These are phyloP conservation scores for Meyerozyma sp. DNA, from an alignment of 1,139 yeast genomes.

Conservation along the genomic window DNA sequence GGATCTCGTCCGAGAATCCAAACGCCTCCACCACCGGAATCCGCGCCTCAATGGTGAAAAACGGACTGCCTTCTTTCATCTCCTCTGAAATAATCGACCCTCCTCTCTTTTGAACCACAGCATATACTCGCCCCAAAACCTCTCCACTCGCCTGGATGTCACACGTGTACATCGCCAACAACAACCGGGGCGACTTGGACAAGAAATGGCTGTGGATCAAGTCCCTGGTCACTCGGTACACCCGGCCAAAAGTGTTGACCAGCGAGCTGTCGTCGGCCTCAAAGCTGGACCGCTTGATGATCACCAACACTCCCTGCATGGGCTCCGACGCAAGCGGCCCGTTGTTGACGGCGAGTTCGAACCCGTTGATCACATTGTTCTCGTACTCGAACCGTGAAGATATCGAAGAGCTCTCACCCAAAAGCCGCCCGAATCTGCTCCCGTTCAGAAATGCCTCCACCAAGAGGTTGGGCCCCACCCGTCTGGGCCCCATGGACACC, in stretches of 20 bases:
- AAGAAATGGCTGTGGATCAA: slow-evolving; percentile 64
- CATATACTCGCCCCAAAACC: slow-evolving; percentile 91
- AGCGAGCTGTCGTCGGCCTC: slow-evolving; percentile 20
- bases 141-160: slow-evolving; percentile 95
- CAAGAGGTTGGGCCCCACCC: slow-evolving; percentile 72
- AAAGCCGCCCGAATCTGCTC: slow-evolving; percentile 25
- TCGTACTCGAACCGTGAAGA: slow-evolving; percentile 44
- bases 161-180: slow-evolving; percentile 90
- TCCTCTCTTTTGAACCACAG: slow-evolving; percentile 83
- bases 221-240: slow-evolving; percentile 71
- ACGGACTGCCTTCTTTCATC: slow-evolving; percentile 97
- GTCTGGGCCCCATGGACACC: slow-evolving; percentile 72
- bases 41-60: slow-evolving; percentile 79
- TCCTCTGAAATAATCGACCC: slow-evolving; percentile 88
- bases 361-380: slow-evolving; percentile 72
- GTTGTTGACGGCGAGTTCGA: slow-evolving; percentile 72
- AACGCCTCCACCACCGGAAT: slow-evolving; percentile 95
- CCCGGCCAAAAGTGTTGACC: slow-evolving; percentile 55
- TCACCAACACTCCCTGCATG: slow-evolving; percentile 70
- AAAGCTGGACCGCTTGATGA: slow-evolving; percentile 25
- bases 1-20: slow-evolving; percentile 92
- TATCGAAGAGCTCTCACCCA: slow-evolving; percentile 10
- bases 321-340: slow-evolving; percentile 93
- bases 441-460: slow-evolving; percentile 43
- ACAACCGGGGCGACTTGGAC: slow-evolving; percentile 81